Conservation (phyloP, 78 protist species). For the Dictyostelium firmibasis region DNA sequence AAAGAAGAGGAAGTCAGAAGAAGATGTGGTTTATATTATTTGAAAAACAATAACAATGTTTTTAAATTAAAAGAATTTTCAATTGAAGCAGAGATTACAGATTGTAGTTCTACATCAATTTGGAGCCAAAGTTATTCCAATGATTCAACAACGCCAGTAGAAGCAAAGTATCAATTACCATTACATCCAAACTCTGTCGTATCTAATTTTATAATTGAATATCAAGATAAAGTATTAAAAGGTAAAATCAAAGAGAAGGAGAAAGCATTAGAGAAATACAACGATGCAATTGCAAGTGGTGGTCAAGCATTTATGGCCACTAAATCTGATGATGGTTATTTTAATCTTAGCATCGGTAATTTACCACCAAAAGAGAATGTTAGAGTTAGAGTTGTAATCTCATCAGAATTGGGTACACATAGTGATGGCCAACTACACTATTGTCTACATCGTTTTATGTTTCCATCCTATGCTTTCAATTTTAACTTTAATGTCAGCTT, state of each 20-base stretch:
- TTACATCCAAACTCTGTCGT: conserved; percentile 11
- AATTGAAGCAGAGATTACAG: neutral
- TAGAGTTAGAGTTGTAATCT: conserved; percentile 53
- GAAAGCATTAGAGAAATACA: conserved; percentile 6
- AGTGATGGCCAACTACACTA: neutral
- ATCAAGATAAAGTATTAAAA: neutral
- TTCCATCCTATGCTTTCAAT: neutral
- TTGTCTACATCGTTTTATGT: conserved; percentile 17
- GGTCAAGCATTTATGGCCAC: conserved; percentile 46
- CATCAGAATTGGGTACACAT: conserved; percentile 74
- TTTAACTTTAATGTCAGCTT: neutral
- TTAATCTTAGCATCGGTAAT: conserved; percentile 79
- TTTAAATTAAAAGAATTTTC: neutral
- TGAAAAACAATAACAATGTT: neutral
- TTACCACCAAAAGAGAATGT: conserved; percentile 67
- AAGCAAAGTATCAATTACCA: conserved; percentile 27
- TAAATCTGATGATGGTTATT: neutral
- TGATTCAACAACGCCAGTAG: neutral
- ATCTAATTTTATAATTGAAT: neutral
- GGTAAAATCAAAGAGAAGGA: conserved; percentile 41
- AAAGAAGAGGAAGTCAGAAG: neutral
- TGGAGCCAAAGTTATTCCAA: neutral
- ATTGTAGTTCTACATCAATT: neutral
- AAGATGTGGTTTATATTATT: neutral
- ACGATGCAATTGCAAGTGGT: conserved; percentile 52